Conservation (phyloP, 2,329 filamentous ascomycete species). For the Trichoderma oligosporum region DNA sequence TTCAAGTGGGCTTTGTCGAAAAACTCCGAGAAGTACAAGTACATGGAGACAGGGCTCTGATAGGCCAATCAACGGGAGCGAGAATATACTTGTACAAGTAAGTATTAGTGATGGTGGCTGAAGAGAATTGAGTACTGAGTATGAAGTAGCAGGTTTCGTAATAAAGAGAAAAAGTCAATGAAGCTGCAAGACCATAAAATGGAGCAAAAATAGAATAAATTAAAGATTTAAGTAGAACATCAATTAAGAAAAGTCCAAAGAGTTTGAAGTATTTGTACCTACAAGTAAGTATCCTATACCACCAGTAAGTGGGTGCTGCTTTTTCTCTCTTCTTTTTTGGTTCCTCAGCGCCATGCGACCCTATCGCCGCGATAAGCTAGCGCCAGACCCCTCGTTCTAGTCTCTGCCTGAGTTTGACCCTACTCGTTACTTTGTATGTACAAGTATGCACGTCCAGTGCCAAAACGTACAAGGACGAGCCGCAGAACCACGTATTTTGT, state of each 20-base stretch:
- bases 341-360: background rate
- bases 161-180: background rate
- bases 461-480: no score
- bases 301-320: background rate
- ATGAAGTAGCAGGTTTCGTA: background rate
- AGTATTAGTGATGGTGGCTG: background rate
- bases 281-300: background rate
- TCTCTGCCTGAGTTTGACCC: background rate
- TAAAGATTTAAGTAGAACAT: no score
- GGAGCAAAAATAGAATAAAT: background rate
- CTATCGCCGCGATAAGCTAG: background rate
- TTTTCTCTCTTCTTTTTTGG: background rate
- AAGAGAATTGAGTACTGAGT: background rate
- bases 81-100: no score
- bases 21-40: background rate
- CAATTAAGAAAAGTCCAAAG: no score
- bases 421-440: background rate
- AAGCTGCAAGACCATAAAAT: background rate
- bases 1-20: constrained; percentile 8
- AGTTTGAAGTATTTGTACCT: no score
- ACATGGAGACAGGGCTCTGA: constrained; percentile 8
- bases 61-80: constrained; percentile 8
- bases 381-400: no score
- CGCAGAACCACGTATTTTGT: no score
- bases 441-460: background rate